Evolutionary conservation across 1,284 basidiomycete species (phyloP).

Genomic region (Pseudozyma thailandica): DNA sequence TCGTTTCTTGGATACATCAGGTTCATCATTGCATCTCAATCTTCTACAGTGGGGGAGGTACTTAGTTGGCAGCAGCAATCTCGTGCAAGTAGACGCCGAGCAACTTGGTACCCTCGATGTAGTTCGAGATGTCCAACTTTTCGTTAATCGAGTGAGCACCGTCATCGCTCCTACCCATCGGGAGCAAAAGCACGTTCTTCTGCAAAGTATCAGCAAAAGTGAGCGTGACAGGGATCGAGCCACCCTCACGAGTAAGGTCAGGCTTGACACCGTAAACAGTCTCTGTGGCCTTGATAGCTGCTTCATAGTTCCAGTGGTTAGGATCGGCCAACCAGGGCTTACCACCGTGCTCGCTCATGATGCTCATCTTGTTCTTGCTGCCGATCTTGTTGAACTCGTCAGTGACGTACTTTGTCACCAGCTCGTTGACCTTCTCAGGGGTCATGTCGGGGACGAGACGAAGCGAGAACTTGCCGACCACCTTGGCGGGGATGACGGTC

Average conservation of each 20-base stretch:
- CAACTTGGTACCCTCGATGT: slow-evolving; percentile 80
- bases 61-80: slow-evolving; percentile 70
- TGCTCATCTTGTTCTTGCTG: slow-evolving; percentile 64
- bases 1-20: not conserved
- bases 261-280: slow-evolving; percentile 83
- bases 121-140: slow-evolving; percentile 92
- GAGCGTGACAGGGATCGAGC: slow-evolving; percentile 94
- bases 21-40: too few relatives aligned
- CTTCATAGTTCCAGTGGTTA: slow-evolving; percentile 92
- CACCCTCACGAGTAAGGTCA: slow-evolving; percentile 91
- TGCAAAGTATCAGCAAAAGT: slow-evolving; percentile 82
- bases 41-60: not conserved
- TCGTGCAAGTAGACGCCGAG: slow-evolving; percentile 86
- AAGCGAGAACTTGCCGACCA: slow-evolving; percentile 74
- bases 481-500: slow-evolving; percentile 93
- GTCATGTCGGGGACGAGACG: slow-evolving; percentile 86
- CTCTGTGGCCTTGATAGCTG: slow-evolving; percentile 86
- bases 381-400: slow-evolving; percentile 63
- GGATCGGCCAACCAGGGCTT: slow-evolving; percentile 68
- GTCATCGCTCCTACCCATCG: slow-evolving; percentile 81
- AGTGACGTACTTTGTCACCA: slow-evolving; percentile 62
- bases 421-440: slow-evolving; percentile 68
- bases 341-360: slow-evolving; percentile 61
- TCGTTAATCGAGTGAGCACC: slow-evolving; percentile 95
- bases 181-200: slow-evolving; percentile 79